phyloP scores from a whole-genome alignment of 371 early-diverging fungal genomes.

The Dipsacomyces acuminosporus region DNA sequence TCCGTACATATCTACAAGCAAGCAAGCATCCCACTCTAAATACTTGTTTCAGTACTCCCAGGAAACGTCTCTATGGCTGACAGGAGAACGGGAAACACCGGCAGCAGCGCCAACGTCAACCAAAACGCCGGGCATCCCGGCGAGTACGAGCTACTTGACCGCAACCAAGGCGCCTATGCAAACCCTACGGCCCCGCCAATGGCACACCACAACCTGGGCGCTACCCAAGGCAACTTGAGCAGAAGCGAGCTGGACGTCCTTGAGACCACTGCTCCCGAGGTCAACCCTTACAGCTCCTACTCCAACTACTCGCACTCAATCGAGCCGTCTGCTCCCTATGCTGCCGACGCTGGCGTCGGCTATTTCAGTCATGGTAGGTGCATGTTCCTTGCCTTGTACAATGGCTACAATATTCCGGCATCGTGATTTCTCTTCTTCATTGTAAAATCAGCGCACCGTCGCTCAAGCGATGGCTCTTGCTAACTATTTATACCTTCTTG shows the following conservation, averaged over 20 bases:
- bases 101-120: neutral
- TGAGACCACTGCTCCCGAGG: slow-evolving; percentile 29
- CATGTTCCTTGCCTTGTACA: neutral
- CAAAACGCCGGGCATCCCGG: slow-evolving; percentile 16
- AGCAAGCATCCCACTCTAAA: too few relatives aligned
- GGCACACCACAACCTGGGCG: slow-evolving; percentile 17
- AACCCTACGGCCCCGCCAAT: slow-evolving; percentile 3
- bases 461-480: too few relatives aligned
- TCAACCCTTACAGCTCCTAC: slow-evolving; percentile 1
- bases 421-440: too few relatives aligned
- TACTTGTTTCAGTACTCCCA: neutral
- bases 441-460: too few relatives aligned
- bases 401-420: too few relatives aligned
- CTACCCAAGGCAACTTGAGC: slow-evolving; percentile 17
- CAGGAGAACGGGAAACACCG: slow-evolving; percentile 19
- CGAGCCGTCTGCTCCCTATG: slow-evolving; percentile 12
- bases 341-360: slow-evolving; percentile 38
- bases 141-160: slow-evolving; percentile 46
- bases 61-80: slow-evolving; percentile 6
- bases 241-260: slow-evolving; percentile 45
- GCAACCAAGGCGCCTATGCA: slow-evolving; percentile 19
- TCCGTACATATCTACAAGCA: too few relatives aligned
- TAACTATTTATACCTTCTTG: neutral
- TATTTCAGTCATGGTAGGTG: slow-evolving; percentile 34
- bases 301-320: slow-evolving; percentile 10